Percentiles rank a stretch among this genome's conserved stretches.
Evolutionary conservation across 495 filamentous ascomycete species (phyloP).

Genomic region (Podospora bellae-mahoneyi): DNA sequence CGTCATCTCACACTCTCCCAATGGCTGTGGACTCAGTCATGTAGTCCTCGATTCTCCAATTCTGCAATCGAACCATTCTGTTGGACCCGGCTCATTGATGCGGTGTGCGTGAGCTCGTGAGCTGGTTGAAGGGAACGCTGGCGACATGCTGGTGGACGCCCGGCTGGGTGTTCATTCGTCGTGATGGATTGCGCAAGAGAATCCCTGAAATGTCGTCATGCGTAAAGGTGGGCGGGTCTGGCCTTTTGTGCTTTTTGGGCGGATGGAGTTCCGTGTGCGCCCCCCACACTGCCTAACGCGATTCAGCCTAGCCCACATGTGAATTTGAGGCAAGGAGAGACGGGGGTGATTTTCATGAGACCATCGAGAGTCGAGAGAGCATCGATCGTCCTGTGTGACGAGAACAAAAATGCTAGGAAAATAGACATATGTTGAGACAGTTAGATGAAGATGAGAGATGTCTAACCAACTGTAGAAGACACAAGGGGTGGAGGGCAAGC

Average conservation of each 20-base stretch:
- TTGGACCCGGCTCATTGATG: neutral
- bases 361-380: no score
- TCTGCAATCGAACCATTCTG: neutral
- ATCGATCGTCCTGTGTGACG: neutral
- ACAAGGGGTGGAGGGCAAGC: no score
- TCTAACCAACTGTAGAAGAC: neutral
- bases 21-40: neutral
- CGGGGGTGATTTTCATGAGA: neutral
- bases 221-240: constrained; percentile 10
- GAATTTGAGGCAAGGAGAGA: neutral
- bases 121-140: constrained; percentile 3
- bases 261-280: neutral
- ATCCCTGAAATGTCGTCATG: constrained; percentile 29
- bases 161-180: constrained; percentile 18
- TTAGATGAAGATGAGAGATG: neutral
- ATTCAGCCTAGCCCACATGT: neutral
- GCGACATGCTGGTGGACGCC: neutral
- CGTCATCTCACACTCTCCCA: neutral
- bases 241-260: constrained; percentile 18
- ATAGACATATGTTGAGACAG: neutral
- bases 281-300: constrained; percentile 13
- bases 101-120: constrained; percentile 1
- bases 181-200: constrained; percentile 22
- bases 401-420: neutral
- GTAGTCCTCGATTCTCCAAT: neutral